Evolutionary conservation across 441 rosid genomes (phyloP), one percentile per base, ranked within the genome.

Genomic region (Erysimum cheiri): DNA sequence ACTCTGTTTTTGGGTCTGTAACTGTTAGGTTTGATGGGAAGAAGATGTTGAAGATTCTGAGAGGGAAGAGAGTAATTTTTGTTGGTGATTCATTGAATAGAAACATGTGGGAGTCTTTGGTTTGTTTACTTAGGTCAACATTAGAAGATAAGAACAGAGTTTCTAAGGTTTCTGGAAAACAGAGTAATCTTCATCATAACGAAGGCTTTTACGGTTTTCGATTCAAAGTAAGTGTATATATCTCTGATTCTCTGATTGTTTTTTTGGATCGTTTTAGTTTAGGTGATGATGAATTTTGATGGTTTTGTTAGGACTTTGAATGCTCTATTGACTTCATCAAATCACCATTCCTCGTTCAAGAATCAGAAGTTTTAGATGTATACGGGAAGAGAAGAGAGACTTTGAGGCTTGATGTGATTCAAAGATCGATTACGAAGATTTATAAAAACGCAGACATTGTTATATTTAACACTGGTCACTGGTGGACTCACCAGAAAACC

Each of bases 401-500:
- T 0, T 41, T 85, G 68, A 81, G 85, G 60, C 85, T 85, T 14
- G 89, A 85, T 60, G 37, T 46, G 80, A 78, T 85, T 8, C 87
- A 83, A 64, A 40, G 74, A 52, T 70, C 80, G 6, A 74, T 64
- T 58, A 74, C 64, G 22, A 76, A 47, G 60, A 57, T 71, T 12
- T 73, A 73, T 44, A 56, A 22, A 41, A 72, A 80, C 66, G 82
- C 88, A 31, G 91, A 85, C 61, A 76, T 86, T 72, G 74, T 84
- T 64, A 73, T 86, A 26, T 85, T 84, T 82, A 87, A 87, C 74
- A 83, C 87, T 17, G 88, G 86, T 41, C 87, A 86, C 39, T 87
- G 91, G 91, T 87, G 87, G 91, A 87, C 86, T 76, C 85, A 86
- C 71, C 77, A 78, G 75, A 86, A 81, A 84, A 80, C 84, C 44